Percentiles rank a stretch among this genome's conserved stretches.
Conservation (phyloP, 2,329 filamentous ascomycete species). For the Periconia sp. region DNA sequence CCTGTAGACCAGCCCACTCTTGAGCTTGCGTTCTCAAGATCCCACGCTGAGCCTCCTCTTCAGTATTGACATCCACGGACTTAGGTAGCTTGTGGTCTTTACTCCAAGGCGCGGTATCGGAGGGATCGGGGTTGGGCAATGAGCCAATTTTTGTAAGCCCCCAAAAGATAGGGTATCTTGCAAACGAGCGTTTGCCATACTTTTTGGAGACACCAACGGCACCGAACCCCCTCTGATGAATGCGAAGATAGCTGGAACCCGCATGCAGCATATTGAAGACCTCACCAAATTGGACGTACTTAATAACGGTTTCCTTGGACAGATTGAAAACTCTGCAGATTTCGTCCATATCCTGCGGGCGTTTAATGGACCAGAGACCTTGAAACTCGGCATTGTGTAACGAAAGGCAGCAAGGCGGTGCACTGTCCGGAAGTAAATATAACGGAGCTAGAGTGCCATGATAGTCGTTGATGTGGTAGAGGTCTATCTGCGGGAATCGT, state of each 20-base stretch:
- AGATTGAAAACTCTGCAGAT: constrained; percentile 71
- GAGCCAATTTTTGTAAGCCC: constrained; percentile 65
- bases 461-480: constrained; percentile 72
- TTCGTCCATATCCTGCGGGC: constrained; percentile 65
- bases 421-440: constrained; percentile 67
- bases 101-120: constrained; percentile 67
- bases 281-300: constrained; percentile 71
- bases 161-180: constrained; percentile 74
- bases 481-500: constrained; percentile 64
- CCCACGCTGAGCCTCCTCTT: constrained; percentile 60
- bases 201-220: constrained; percentile 72
- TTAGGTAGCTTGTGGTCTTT: constrained; percentile 58
- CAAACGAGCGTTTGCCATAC: constrained; percentile 70
- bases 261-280: constrained; percentile 73
- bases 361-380: constrained; percentile 71
- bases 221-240: constrained; percentile 72
- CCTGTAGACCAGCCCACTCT: constrained; percentile 69
- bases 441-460: constrained; percentile 68
- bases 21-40: constrained; percentile 67
- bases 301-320: constrained; percentile 60
- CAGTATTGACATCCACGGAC: constrained; percentile 59
- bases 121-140: constrained; percentile 70
- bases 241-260: constrained; percentile 68
- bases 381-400: constrained; percentile 75
- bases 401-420: constrained; percentile 68